Evolutionary conservation across 345 rosid species (phyloP).

Genomic region (Rhizophora apiculata): DNA sequence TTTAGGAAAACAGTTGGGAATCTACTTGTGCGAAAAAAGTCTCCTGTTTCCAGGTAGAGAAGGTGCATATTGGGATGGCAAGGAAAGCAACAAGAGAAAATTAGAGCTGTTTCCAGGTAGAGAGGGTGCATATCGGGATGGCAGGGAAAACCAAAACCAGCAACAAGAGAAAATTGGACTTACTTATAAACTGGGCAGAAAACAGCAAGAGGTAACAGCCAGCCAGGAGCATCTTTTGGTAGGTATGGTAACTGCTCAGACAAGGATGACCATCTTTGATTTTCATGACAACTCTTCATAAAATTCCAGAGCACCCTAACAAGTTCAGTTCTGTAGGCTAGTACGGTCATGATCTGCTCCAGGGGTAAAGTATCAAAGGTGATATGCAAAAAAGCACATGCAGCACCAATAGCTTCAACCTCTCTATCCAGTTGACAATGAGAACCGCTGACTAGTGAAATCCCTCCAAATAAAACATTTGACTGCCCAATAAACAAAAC

Average conservation of each 20-base stretch:
- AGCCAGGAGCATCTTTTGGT: constrained; percentile 84
- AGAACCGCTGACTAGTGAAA: constrained; percentile 34
- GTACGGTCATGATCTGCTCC: constrained; percentile 78
- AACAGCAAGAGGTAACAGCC: constrained; percentile 91
- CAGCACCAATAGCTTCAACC: constrained; percentile 82
- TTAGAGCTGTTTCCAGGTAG: neutral
- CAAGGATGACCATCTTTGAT: constrained; percentile 72
- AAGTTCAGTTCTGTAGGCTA: constrained; percentile 95
- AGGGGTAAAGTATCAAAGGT: constrained; percentile 71
- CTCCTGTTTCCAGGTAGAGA: too few relatives aligned
- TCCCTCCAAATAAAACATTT: constrained; percentile 63
- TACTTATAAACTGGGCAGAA: constrained; percentile 98
- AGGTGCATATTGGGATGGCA: neutral
- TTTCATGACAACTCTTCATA: constrained; percentile 86
- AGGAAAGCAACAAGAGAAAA: constrained; percentile 4
- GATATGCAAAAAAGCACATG: constrained; percentile 85
- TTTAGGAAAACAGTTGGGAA: neutral
- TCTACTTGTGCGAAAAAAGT: neutral
- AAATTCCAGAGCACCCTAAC: constrained; percentile 87
- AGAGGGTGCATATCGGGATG: neutral
- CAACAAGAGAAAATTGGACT: constrained; percentile 27
- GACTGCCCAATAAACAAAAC: constrained; percentile 53
- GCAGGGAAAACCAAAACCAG: neutral
- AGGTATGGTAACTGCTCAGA: constrained; percentile 54
- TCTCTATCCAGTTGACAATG: constrained; percentile 47